Evolutionary conservation across 2,329 filamentous ascomycete species (phyloP).

Genomic region (Orbilia ellipsospora): DNA sequence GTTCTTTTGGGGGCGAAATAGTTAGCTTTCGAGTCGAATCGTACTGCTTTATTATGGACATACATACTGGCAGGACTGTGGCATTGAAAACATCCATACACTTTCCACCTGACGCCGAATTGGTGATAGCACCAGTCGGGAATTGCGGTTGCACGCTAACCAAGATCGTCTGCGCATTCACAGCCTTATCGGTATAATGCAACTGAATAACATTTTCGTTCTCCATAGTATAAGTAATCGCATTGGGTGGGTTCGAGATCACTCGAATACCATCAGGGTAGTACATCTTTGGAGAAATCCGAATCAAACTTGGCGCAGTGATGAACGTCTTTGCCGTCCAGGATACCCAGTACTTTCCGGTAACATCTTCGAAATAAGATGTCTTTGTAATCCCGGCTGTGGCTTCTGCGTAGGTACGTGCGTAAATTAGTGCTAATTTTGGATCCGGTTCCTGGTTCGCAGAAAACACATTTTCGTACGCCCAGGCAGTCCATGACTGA

Average conservation of each 20-base stretch:
- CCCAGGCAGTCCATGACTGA: conserved; percentile 52
- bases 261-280: conserved; percentile 53
- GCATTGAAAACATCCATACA: conserved; percentile 48
- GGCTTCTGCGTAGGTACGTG: conserved; percentile 49
- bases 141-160: conserved; percentile 39
- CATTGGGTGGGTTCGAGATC: conserved; percentile 42
- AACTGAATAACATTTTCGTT: conserved; percentile 49
- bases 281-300: conserved; percentile 42
- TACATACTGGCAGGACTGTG: conserved; percentile 42
- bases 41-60: neutral
- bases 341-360: conserved; percentile 51
- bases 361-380: conserved; percentile 49
- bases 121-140: conserved; percentile 43
- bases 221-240: conserved; percentile 37
- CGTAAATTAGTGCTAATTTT: conserved; percentile 29
- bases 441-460: conserved; percentile 15
- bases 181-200: conserved; percentile 42
- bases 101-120: conserved; percentile 35
- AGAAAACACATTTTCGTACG: conserved; percentile 51
- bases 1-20: conserved; percentile 8
- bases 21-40: neutral
- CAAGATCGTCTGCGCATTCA: conserved; percentile 26
- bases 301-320: conserved; percentile 36
- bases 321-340: conserved; percentile 49
- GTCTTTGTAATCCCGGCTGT: conserved; percentile 46